Conservation (phyloP, 2,329 filamentous ascomycete genomes). For the Fusarium luffae region DNA sequence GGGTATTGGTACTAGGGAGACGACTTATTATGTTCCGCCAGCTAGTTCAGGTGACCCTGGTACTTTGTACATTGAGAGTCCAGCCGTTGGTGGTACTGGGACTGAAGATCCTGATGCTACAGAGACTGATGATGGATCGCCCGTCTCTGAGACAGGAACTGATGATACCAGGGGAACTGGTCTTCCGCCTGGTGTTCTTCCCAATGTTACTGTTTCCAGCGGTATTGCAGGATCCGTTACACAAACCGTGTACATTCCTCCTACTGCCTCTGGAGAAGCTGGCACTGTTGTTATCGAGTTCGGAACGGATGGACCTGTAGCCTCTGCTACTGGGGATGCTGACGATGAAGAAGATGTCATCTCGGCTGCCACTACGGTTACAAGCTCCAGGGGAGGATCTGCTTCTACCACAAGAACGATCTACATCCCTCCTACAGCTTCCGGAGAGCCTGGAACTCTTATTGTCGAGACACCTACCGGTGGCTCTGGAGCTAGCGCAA, state of each 20-base stretch:
- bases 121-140: background rate
- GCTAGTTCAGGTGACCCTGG: background rate
- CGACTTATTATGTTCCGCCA: conserved; percentile 3
- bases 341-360: background rate
- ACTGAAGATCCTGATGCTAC: background rate
- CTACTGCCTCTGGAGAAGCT: conserved; percentile 1
- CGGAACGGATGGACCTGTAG: background rate
- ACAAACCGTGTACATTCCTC: conserved; percentile 3
- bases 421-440: background rate
- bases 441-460: conserved; percentile 5
- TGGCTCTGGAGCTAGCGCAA: background rate
- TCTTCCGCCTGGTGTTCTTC: background rate
- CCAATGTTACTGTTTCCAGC: background rate
- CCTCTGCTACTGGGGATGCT: background rate
- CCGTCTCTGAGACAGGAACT: too few relatives aligned
- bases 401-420: background rate
- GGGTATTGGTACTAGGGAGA: background rate
- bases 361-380: background rate
- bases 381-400: too few relatives aligned
- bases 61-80: conserved; percentile 7
- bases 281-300: conserved; percentile 14
- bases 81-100: background rate
- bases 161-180: background rate
- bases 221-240: background rate
- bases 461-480: background rate